Evolutionary conservation across 2,329 filamentous ascomycete species (phyloP), one percentile per base, ranked within the genome.

Genomic region (Fusarium graminum): DNA sequence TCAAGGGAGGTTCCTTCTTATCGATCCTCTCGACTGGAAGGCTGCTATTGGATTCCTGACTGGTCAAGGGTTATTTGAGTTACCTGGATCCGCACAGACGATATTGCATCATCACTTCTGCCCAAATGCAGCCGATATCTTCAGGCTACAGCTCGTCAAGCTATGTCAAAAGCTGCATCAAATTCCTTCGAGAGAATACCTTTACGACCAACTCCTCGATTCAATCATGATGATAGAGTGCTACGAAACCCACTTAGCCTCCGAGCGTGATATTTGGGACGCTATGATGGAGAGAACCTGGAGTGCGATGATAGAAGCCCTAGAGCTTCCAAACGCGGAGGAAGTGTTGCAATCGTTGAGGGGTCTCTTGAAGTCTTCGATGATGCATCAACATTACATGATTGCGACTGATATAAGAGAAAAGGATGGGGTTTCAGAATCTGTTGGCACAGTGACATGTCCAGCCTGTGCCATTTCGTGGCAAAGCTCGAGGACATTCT

Each of bases 351-450:
- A 29, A 3, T 4, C 9, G 2, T 1, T 53, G 13, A 13, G 1
- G 0, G 2, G 7, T 2, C 13, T 4, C 4, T 12, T 46, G 8
- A 30, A 14, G 1, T 10, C 3, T 0, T 44, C 50, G 0, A 29
- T 47, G 50, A 30, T 47, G 30, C 50, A 53, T 13, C 7, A 10
- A 3, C 50, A 53, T 38, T 53, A 14, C 0, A 28, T n/a, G 19
- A 30, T 30, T 3, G 30, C 25, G 7, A 53, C 50, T 8, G 50
- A 30, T 1, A 10, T 16, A 0, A 46, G 6, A 19, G 25, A 14
- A n/a, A n/a, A n/a, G n/a, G n/a, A n/a, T n/a, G n/a, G n/a, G n/a
- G n/a, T n/a, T n/a, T n/a, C n/a, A n/a, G n/a, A n/a, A n/a, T n/a
- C n/a, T n/a, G n/a, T n/a, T n/a, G n/a, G n/a, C n/a, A n/a, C n/a